Conservation (phyloP, 345 rosid species). For the Linum usitatissimum region DNA sequence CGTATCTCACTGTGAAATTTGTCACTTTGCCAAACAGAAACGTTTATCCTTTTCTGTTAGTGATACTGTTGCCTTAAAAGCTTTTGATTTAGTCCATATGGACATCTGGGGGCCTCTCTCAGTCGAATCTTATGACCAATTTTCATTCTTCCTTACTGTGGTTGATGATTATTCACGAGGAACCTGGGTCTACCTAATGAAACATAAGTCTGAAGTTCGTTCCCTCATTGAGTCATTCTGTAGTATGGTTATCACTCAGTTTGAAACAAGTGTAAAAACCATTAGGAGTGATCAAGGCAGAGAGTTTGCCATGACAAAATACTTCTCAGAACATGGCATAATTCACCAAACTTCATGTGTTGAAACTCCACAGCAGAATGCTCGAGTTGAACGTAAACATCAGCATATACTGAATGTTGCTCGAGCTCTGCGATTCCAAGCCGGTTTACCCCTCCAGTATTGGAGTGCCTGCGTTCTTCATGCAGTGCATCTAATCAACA, state of each 20-base stretch:
- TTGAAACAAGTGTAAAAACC: neutral
- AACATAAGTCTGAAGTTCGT: neutral
- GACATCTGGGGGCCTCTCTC: neutral
- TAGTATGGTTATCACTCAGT: neutral
- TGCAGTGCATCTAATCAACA: neutral
- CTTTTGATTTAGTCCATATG: neutral
- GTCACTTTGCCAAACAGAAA: neutral
- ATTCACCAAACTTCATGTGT: neutral
- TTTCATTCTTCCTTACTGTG: neutral
- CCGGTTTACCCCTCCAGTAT: neutral
- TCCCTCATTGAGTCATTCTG: neutral
- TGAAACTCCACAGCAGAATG: conserved; percentile 1
- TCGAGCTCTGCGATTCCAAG: neutral
- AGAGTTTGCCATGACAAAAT: neutral
- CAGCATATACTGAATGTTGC: neutral
- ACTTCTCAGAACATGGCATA: neutral
- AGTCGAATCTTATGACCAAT: neutral
- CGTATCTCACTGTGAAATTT: neutral
- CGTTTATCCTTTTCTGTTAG: neutral
- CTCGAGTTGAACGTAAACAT: neutral
- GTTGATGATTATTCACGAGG: neutral
- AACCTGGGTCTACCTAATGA: neutral
- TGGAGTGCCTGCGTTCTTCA: neutral
- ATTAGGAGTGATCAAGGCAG: neutral
- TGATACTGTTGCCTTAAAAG: neutral